These are phyloP conservation scores for Trifolium fragiferum DNA, from an alignment of 306 rosid genomes.

Conservation along the genomic window DNA sequence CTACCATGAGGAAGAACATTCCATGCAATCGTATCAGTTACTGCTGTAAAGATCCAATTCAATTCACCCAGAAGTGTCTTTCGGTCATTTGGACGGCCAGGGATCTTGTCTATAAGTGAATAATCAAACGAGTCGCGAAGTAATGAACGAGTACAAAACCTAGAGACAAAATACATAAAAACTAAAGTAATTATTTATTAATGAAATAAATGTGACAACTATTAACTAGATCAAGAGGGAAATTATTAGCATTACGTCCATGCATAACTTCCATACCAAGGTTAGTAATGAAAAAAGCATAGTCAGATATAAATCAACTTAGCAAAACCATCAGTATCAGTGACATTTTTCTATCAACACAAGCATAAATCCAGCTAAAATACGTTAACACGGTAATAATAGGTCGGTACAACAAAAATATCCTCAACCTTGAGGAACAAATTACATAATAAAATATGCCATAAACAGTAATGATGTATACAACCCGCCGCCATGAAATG, in stretches of 20 bases:
- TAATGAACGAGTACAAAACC: constrained; percentile 91
- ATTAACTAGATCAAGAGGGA: neutral
- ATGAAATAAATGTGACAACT: constrained; percentile 1
- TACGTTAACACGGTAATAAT: neutral
- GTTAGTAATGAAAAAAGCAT: constrained; percentile 12
- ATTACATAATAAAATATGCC: neutral
- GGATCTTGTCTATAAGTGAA: constrained; percentile 87
- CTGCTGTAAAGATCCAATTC: constrained; percentile 99
- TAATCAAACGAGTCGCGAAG: constrained; percentile 80
- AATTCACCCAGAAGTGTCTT: constrained; percentile 96
- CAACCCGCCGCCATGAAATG: constrained; percentile 16
- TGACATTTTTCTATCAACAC: constrained; percentile 18
- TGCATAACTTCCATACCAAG: constrained; percentile 30
- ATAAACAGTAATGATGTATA: neutral
- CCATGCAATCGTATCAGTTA: constrained; percentile 99
- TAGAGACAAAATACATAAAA: constrained; percentile 45
- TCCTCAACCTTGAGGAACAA: constrained; percentile 3
- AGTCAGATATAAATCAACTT: constrained; percentile 10
- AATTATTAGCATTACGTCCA: constrained; percentile 25
- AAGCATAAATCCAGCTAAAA: constrained; percentile 11
- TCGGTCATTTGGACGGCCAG: constrained; percentile 96
- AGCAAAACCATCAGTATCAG: neutral
- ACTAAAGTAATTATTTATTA: neutral
- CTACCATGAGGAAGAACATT: constrained; percentile 97
- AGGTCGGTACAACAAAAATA: constrained; percentile 11